Conservation (phyloP, 495 filamentous ascomycete species). For the Penicillium canescens region DNA sequence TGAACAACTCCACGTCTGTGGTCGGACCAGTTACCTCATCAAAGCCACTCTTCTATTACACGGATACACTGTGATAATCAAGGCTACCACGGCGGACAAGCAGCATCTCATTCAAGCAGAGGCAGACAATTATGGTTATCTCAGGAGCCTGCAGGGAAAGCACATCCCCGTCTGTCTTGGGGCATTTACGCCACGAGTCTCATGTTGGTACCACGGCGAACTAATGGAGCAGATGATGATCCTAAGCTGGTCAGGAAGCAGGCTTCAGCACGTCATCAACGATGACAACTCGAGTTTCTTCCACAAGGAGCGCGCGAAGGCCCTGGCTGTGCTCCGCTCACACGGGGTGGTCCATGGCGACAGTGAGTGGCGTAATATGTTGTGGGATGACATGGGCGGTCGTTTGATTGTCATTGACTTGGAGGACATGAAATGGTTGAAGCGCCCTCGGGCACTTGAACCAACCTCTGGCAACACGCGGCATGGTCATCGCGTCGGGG, state of each 20-base stretch:
- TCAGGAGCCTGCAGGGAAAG: constrained; percentile 19
- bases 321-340: constrained; percentile 12
- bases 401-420: constrained; percentile 23
- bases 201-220: constrained; percentile 30
- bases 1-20: constrained; percentile 24
- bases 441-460: constrained; percentile 6
- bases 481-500: constrained; percentile 4
- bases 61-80: constrained; percentile 31
- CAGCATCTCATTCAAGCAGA: constrained; percentile 25
- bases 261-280: constrained; percentile 23
- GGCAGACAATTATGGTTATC: constrained; percentile 23
- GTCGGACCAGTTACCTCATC: constrained; percentile 29
- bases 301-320: constrained; percentile 17
- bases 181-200: constrained; percentile 16
- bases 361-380: constrained; percentile 19
- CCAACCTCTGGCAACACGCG: constrained; percentile 8
- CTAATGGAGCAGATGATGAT: constrained; percentile 28
- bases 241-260: constrained; percentile 24
- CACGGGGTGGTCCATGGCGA: constrained; percentile 20
- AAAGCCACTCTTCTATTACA: constrained; percentile 29
- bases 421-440: constrained; percentile 22
- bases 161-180: constrained; percentile 26
- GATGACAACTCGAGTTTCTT: constrained; percentile 19
- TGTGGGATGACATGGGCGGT: constrained; percentile 13
- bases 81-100: constrained; percentile 26